Base-by-base conservation (phyloP, 108 stramenopile genomes). In the Pseudonitzschia pungens region DNA sequence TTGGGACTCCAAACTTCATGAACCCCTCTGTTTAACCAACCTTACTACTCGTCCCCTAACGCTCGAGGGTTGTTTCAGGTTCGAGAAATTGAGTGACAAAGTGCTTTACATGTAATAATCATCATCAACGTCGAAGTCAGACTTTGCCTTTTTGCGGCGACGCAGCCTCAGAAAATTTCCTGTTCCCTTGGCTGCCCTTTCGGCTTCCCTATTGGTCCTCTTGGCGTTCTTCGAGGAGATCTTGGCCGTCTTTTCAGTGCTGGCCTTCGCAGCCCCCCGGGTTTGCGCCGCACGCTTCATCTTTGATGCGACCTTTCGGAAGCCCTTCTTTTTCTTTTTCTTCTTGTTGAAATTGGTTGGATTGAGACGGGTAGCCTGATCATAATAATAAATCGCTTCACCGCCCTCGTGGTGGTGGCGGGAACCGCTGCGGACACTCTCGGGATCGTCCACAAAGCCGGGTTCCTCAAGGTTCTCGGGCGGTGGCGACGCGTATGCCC, bases 241-340 rank as follows among this genome's bases (percentile, higher is more conserved):
- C 7, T 56, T 70, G 0, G 63, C 78, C 9, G 78, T 65, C 20
- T 72, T 72, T 54, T 70, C 42, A 1, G 55, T n/a, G 3, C 56
- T 60, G 16, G 22, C 27, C 11, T 26, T 36, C 16, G 60, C 58
- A 22, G 58, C 71, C 21, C 28, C 18, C 15, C 32, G 42, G 0
- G 58, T 60, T 26, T 27, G 56, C 1, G 3, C 45, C 45, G 14
- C 45, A 48, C 1, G 2, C 5, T 70, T 79, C 31, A 74, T 41
- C 31, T 59, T 45, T 8, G 44, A 43, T 0, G 73, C 58, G 15
- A 79, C 26, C 52, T 79, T 79, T 44, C 73, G 69, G 26, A 79
- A 29, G 22, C 78, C 78, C 69, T 79, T 73, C 78, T 78, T 78
- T 52, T 79, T 79, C 58, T 79, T 79, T 50, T 79, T 79, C 73